A percentile compares a stretch with the other conserved stretches of the same genome.
These are phyloP conservation scores for Vitis labrusca DNA, from an alignment of 164 flowering plant species.

Conservation along the genomic window DNA sequence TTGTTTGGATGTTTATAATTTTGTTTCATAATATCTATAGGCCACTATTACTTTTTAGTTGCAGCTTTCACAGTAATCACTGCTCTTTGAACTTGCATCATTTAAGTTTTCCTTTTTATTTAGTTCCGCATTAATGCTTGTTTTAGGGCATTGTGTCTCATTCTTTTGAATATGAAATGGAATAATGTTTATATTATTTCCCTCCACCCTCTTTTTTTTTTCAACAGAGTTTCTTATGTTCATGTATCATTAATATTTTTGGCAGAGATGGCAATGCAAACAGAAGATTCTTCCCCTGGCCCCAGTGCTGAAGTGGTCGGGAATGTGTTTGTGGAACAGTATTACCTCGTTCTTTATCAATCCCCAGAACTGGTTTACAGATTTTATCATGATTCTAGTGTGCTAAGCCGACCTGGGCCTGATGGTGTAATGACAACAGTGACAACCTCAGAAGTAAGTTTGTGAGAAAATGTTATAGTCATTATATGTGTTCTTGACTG, in stretches of 20 bases:
- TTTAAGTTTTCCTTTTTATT: no score
- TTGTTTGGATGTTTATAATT: no score
- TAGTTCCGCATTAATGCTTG: no score
- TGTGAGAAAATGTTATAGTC: not conserved
- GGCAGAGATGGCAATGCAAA: slow-evolving; percentile 23
- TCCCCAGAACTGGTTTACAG: slow-evolving; percentile 22
- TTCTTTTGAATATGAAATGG: no score
- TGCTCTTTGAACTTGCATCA: no score
- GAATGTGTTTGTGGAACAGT: slow-evolving; percentile 27
- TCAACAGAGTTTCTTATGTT: no score
- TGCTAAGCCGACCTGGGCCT: slow-evolving; percentile 25
- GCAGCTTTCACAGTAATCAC: no score
- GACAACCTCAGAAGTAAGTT: slow-evolving; percentile 28
- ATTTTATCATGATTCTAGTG: slow-evolving; percentile 38
- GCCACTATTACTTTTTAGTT: no score
- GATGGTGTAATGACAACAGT: slow-evolving; percentile 24
- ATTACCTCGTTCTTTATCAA: slow-evolving; percentile 18
- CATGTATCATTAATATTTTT: not conserved
- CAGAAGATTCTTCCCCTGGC: not conserved
- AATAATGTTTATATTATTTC: no score
- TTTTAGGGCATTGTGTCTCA: no score
- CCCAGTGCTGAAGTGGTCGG: slow-evolving; percentile 18
- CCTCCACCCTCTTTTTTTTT: no score
- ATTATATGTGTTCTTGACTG: not conserved
- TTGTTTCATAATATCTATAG: no score